phyloP scores from a whole-genome alignment of 371 early-diverging fungal species.

The Hamiltosporidium tvaerminnensis region DNA sequence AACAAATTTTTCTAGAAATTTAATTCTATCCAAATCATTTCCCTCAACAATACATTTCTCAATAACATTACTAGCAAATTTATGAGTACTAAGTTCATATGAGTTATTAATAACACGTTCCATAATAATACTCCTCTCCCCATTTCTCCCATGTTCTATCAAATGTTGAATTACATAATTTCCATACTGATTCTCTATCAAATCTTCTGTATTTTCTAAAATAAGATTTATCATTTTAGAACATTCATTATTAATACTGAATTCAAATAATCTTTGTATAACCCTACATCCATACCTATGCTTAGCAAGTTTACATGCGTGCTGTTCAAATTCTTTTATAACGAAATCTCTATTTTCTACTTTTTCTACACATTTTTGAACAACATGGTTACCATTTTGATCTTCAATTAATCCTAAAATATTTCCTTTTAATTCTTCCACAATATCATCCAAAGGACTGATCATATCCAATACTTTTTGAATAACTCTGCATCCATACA shows the following conservation, averaged over 20 bases:
- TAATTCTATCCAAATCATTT: slow-evolving; percentile 58
- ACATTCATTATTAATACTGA: slow-evolving; percentile 6
- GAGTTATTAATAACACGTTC: slow-evolving; percentile 57
- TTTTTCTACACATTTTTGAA: slow-evolving; percentile 90
- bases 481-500: slow-evolving; percentile 98
- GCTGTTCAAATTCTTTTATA: slow-evolving; percentile 82
- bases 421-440: slow-evolving; percentile 61
- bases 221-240: slow-evolving; percentile 31
- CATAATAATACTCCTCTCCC: slow-evolving; percentile 66
- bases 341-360: slow-evolving; percentile 58
- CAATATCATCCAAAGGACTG: slow-evolving; percentile 65
- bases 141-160: slow-evolving; percentile 70
- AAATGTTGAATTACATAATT: slow-evolving; percentile 99
- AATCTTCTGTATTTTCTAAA: slow-evolving; percentile 61
- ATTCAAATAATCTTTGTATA: slow-evolving; percentile 87
- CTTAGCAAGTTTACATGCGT: slow-evolving; percentile 78
- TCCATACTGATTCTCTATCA: slow-evolving; percentile 96
- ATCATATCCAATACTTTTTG: slow-evolving; percentile 93
- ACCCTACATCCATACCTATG: slow-evolving; percentile 98
- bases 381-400: slow-evolving; percentile 98
- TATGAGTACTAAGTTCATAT: slow-evolving; percentile 62
- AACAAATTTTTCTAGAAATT: slow-evolving; percentile 68
- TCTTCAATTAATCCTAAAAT: slow-evolving; percentile 89
- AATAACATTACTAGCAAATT: slow-evolving; percentile 96
- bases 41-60: slow-evolving; percentile 75